Percentiles rank a stretch among this genome's conserved stretches.
Conservation (phyloP, 306 rosid genomes). For the Heteromeles arbutifolia region DNA sequence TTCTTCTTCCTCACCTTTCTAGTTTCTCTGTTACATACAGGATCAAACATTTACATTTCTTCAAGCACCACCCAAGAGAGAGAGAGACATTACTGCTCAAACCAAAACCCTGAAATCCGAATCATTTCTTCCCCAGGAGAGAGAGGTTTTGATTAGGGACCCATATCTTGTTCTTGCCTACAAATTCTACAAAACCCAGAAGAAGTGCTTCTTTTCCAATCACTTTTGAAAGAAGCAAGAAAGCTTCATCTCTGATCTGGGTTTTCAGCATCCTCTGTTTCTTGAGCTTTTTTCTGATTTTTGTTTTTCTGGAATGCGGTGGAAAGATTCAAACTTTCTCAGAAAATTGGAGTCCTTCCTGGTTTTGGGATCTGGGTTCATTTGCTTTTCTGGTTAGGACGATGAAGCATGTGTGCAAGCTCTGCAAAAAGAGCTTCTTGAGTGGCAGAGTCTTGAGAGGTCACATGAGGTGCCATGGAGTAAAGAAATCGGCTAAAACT, state of each 20-base stretch:
- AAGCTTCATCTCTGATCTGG: slow-evolving; percentile 17
- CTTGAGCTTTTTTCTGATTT: slow-evolving; percentile 7
- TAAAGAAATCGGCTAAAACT: slow-evolving; percentile 15
- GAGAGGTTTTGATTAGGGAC: slow-evolving; percentile 7
- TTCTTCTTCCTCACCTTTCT: no score
- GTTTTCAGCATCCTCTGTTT: slow-evolving; percentile 20
- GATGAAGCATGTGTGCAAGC: slow-evolving; percentile 39
- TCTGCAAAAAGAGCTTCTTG: slow-evolving; percentile 32
- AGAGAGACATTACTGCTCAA: background rate
- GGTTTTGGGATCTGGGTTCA: slow-evolving; percentile 21
- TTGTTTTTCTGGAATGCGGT: background rate
- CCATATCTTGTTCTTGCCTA: slow-evolving; percentile 2
- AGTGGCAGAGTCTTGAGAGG: slow-evolving; percentile 48
- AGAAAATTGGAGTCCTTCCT: background rate
- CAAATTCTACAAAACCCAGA: background rate
- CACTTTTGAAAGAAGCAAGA: background rate
- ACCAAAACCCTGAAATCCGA: background rate
- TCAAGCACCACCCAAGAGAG: background rate
- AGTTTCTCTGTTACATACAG: no score
- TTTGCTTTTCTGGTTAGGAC: background rate
- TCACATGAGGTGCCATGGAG: slow-evolving; percentile 40
- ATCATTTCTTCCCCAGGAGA: background rate
- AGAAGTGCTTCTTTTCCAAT: background rate
- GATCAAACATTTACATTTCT: background rate
- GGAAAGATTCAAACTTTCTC: slow-evolving; percentile 5